Evolutionary conservation across 2,329 filamentous ascomycete species (phyloP), one percentile per base, ranked within the genome.

Genomic region (Fusarium pseudoanthophilum): DNA sequence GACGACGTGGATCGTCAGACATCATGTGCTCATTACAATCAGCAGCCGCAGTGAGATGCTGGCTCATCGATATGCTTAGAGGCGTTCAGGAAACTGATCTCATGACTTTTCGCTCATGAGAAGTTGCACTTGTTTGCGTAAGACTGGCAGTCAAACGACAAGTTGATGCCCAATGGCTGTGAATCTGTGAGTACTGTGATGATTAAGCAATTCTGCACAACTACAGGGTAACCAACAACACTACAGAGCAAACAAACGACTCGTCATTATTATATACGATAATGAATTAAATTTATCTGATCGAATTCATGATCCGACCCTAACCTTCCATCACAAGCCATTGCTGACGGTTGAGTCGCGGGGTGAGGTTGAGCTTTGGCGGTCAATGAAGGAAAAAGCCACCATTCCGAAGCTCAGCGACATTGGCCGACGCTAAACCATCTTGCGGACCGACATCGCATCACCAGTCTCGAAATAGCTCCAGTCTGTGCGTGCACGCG

Each of bases 71-170:
- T 4, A 10, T 24, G 15, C 2, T 45, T 21, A 24, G 9, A 21
- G 8, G 1, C 2, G 11, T 5, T 48, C 11, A 18, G 11, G 1
- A 2, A 2, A n/a, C n/a, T 20, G 7, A 11, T 9, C 1, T 40
- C n/a, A 49, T 49, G 18, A 11, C 30, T 30, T 20, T 13, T 26
- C n/a, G 1, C 21, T 0, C 13, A 10, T 11, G 3, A 2, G 5
- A 8, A 37, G 20, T 24, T 37, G 5, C 28, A 10, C 10, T 2
- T 28, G 15, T 15, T 37, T 24, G n/a, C 28, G 14, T 9, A 26
- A 32, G 20, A 21, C 16, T 16, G 9, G 6, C 11, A 26, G 34
- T 34, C 8, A 11, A 20, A 4, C 4, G 13, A 28, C 18, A 14
- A 34, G n/a, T 48, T 46, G 21, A 14, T 13, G 21, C 21, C 30